A percentile compares a stretch with the other conserved stretches of the same genome.
Conservation (phyloP, 1,284 basidiomycete genomes). For the Naganishia albida region DNA sequence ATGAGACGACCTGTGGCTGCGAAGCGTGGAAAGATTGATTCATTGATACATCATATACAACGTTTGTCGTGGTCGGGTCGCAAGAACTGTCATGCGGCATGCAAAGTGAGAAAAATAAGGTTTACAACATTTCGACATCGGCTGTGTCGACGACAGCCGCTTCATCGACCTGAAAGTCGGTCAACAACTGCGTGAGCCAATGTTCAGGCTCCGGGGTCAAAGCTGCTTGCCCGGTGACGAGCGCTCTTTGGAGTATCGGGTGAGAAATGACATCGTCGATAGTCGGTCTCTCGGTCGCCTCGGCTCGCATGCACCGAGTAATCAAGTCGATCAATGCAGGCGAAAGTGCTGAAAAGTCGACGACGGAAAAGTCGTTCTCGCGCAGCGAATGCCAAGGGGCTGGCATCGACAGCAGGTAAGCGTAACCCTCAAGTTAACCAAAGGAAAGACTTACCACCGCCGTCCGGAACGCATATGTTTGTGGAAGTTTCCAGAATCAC, state of each 20-base stretch:
- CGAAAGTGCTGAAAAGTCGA: slow-evolving; percentile 72
- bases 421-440: slow-evolving; percentile 16
- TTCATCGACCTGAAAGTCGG: slow-evolving; percentile 33
- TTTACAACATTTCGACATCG: slow-evolving; percentile 23
- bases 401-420: slow-evolving; percentile 60
- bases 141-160: background rate
- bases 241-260: slow-evolving; percentile 68
- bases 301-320: slow-evolving; percentile 73
- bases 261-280: slow-evolving; percentile 65
- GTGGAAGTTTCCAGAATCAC: slow-evolving; percentile 92
- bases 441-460: slow-evolving; percentile 64
- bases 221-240: slow-evolving; percentile 53
- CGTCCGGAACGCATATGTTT: slow-evolving; percentile 93
- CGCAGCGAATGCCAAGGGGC: slow-evolving; percentile 93
- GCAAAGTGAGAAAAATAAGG: no score
- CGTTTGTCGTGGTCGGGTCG: background rate
- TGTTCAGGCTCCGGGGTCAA: slow-evolving; percentile 49
- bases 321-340: slow-evolving; percentile 71
- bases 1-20: no score
- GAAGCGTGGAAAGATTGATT: no score
- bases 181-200: slow-evolving; percentile 48
- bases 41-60: slow-evolving; percentile 2
- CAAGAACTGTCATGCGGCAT: background rate
- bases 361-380: slow-evolving; percentile 86
- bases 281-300: slow-evolving; percentile 65